Evolutionary conservation across 805 yeast genomes (phyloP).

Genomic region (Candida broadrunensis): DNA sequence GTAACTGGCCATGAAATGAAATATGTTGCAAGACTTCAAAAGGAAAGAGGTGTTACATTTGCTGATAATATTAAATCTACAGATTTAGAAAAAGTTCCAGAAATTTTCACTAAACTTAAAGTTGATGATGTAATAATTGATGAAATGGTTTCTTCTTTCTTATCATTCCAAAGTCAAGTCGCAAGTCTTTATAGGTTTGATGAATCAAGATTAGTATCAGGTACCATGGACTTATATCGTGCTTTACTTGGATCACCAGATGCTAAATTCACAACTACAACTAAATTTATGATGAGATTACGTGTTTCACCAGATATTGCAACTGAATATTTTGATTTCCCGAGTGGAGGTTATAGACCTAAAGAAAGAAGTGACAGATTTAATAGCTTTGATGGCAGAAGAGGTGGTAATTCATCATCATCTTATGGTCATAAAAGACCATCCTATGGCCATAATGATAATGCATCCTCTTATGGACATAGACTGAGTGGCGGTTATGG

Average conservation of each 20-base stretch:
- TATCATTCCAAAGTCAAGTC: slow-evolving; percentile 28
- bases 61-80: slow-evolving; percentile 39
- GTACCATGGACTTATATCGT: slow-evolving; percentile 24
- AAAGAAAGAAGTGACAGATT: slow-evolving; percentile 7
- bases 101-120: slow-evolving; percentile 11
- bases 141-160: slow-evolving; percentile 20
- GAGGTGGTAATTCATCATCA: background rate
- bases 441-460: background rate
- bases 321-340: slow-evolving; percentile 19
- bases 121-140: slow-evolving; percentile 18
- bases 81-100: slow-evolving; percentile 22
- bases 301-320: slow-evolving; percentile 9
- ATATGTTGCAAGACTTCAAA: slow-evolving; percentile 48
- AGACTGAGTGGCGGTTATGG: slow-evolving; percentile 4
- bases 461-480: slow-evolving; percentile 14
- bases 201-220: slow-evolving; percentile 24
- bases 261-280: slow-evolving; percentile 2
- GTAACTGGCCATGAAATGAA: slow-evolving; percentile 54
- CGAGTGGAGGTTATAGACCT: slow-evolving; percentile 6
- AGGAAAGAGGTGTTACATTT: slow-evolving; percentile 54
- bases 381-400: slow-evolving; percentile 6
- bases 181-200: slow-evolving; percentile 7
- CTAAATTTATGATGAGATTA: background rate
- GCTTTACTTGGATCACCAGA: slow-evolving; percentile 15
- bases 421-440: slow-evolving; percentile 1